A percentile compares a stretch with the other conserved stretches of the same genome.
These are phyloP conservation scores for Gossypium bickii DNA, from an alignment of 345 rosid species.

Conservation along the genomic window DNA sequence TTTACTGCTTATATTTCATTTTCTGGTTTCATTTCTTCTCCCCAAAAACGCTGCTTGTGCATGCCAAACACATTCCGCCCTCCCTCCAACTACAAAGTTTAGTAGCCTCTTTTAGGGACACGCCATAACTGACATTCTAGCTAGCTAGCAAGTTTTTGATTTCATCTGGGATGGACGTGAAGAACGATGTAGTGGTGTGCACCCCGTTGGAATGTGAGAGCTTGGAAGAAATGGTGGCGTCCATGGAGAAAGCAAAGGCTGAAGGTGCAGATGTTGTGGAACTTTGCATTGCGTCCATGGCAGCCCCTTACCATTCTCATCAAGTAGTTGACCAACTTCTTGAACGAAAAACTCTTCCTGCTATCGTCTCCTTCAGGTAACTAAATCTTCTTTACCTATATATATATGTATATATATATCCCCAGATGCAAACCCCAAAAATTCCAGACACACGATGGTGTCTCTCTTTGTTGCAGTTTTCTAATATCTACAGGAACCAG, in stretches of 20 bases:
- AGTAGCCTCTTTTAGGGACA: too few relatives aligned
- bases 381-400: not conserved
- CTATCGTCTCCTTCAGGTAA: constrained; percentile 41
- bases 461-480: too few relatives aligned
- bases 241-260: constrained; percentile 29
- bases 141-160: too few relatives aligned
- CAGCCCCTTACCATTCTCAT: constrained; percentile 17
- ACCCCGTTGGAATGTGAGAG: constrained; percentile 30
- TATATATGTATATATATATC: too few relatives aligned
- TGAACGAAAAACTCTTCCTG: constrained; percentile 24
- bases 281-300: constrained; percentile 28
- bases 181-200: constrained; percentile 27
- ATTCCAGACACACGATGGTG: too few relatives aligned
- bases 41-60: too few relatives aligned
- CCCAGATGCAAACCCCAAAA: not conserved
- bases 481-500: too few relatives aligned
- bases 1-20: too few relatives aligned
- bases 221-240: constrained; percentile 25
- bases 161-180: constrained; percentile 12
- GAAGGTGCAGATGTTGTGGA: constrained; percentile 43
- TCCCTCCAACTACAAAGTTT: too few relatives aligned
- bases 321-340: constrained; percentile 14
- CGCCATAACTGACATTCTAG: too few relatives aligned
- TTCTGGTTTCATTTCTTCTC: too few relatives aligned
- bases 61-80: too few relatives aligned